Evolutionary conservation across 495 filamentous ascomycete genomes (phyloP), one percentile per base, ranked within the genome.

Genomic region (Penicillium cosmopolitanum): DNA sequence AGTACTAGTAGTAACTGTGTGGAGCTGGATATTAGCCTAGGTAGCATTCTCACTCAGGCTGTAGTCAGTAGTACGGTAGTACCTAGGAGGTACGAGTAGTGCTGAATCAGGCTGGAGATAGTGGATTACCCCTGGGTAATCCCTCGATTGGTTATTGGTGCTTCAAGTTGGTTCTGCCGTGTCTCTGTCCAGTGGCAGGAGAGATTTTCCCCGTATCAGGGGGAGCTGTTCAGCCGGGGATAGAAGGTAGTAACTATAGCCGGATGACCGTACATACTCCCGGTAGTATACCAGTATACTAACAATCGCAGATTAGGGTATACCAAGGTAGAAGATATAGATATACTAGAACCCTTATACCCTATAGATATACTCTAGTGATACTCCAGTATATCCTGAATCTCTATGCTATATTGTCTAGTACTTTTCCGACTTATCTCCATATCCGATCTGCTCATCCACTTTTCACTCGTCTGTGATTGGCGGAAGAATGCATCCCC

Each of bases 401-500:
- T 38, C 0, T 36, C 34, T 38, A 12, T 38, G n/a, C 15, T 38
- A 12, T 38, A 2, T 1, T 38, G 12, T 38, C 1, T 38, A n/a
- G 15, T 38, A 15, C 36, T 38, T 38, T 38, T 38, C 36, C 28
- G 28, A 31, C 8, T 31, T 16, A 44, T n/a, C 15, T 44, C 12
- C 42, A 21, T 44, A 44, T 44, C 42, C 42, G 42, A 44, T 44
- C 36, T 40, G 16, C 16, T 44, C 42, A 44, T 44, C 15, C 42
- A 40, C 36, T 40, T 40, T 44, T 16, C 16, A 5, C 16, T n/a
- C 3, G 2, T 0, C 25, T 21, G 16, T 73, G 62, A 77, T 77
- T 77, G 75, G 75, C 70, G 75, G 75, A 77, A 66, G 67, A 77
- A 74, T 59, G 35, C 51, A 58, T 55, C 55, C 51, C 68, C 65